phyloP scores from a whole-genome alignment of 495 filamentous ascomycete species.

The Podospora fimiseda region DNA sequence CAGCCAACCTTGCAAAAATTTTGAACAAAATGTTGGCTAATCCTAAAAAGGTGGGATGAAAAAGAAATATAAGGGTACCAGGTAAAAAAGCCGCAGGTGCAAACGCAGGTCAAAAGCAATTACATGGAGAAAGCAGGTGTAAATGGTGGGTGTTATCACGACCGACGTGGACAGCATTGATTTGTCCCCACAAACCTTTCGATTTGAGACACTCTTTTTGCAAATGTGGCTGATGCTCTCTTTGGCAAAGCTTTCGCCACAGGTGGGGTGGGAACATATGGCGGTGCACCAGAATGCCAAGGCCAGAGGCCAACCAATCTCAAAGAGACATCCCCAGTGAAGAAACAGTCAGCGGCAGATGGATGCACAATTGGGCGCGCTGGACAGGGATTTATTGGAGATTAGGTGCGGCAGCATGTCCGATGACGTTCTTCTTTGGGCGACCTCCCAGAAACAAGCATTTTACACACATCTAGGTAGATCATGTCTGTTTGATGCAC shows the following conservation, averaged over 20 bases:
- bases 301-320: slow-evolving; percentile 1
- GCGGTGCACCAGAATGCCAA: slow-evolving; percentile 3
- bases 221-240: slow-evolving; percentile 6
- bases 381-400: background rate
- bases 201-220: background rate
- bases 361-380: background rate
- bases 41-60: background rate
- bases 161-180: slow-evolving; percentile 24
- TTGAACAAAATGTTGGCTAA: background rate
- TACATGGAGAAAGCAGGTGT: background rate
- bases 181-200: slow-evolving; percentile 19
- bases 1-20: background rate
- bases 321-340: background rate
- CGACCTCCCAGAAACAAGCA: slow-evolving; percentile 3
- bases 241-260: slow-evolving; percentile 12
- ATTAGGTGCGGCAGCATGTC: slow-evolving; percentile 8
- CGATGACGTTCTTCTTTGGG: background rate
- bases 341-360: slow-evolving; percentile 5
- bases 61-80: background rate
- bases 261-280: slow-evolving; percentile 1
- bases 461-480: no score
- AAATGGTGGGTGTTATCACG: slow-evolving; percentile 4
- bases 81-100: background rate
- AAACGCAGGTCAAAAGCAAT: background rate
- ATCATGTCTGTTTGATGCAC: slow-evolving; percentile 2